Evolutionary conservation across 2,329 filamentous ascomycete genomes (phyloP), one percentile per base, ranked within the genome.

Genomic region (Fusarium goolgardi): DNA sequence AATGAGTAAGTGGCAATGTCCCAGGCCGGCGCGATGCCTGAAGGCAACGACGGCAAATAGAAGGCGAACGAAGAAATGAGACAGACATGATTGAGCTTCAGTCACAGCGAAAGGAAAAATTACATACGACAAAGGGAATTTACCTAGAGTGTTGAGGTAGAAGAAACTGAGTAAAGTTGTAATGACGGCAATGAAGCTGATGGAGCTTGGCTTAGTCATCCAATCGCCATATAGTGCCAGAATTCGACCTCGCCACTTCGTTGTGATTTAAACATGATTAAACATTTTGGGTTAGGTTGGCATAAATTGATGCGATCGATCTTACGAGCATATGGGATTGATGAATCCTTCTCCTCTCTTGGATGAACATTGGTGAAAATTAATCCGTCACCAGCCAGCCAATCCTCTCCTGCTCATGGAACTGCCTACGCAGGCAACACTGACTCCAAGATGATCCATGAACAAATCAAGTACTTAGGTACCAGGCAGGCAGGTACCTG

Each of bases 21-120:
- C 27, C 49, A 0, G 21, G 23, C 39, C 55, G 65, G 5, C 51
- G 58, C 45, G 66, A 54, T 13, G 40, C 58, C n/a, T 64, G 63
- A 10, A 73, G 47, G 25, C 73, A 75, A 25, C 59, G 59, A 9
- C 62, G 59, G 25, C 73, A 75, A 12, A 70, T 18, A 52, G 73
- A 54, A 6, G 69, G 41, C 12, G 43, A 23, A 6, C 35, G 54
- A 2, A 34, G 47, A 20, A 67, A 51, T n/a, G 46, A 1, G 5
- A 54, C 11, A 15, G 65, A n/a, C 68, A 67, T 35, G 20, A n/a
- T 44, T 21, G 5, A 15, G 1, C 5, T 23, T 20, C 13, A 27
- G 3, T 50, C 8, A 12, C 13, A 13, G 8, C 2, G 21, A 12
- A 2, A 16, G 4, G 13, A 21, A 9, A 3, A 5, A 23, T 29